Conservation (phyloP, 768 basidiomycete genomes). For the Collybia mongolica region DNA sequence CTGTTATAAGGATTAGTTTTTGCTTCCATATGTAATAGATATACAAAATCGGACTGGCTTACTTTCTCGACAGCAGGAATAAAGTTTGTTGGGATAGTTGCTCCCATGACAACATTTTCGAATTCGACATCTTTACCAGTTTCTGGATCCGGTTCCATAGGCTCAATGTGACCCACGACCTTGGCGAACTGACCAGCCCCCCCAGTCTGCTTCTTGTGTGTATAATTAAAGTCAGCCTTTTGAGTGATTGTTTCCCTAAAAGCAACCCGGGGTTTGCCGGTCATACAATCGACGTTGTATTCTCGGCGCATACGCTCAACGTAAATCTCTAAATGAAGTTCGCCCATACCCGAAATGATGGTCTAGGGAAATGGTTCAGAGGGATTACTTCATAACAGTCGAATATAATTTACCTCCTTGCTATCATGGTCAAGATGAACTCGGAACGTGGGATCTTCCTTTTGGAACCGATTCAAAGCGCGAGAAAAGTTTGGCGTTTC, state of each 20-base stretch:
- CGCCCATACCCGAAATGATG: conserved; percentile 99
- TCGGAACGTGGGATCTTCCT: conserved; percentile 98
- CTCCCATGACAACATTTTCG: conserved; percentile 87
- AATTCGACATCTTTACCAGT: conserved; percentile 84
- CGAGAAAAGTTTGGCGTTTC: conserved; percentile 97
- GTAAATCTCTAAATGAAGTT: conserved; percentile 97
- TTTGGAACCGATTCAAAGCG: conserved; percentile 95
- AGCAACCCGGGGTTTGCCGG: conserved; percentile 94
- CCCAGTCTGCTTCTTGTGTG: conserved; percentile 98
- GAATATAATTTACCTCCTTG: conserved; percentile 66
- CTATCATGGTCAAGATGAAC: conserved; percentile 94
- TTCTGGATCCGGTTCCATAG: conserved; percentile 71
- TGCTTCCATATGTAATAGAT: neutral
- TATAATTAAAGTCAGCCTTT: conserved; percentile 80
- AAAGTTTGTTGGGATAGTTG: conserved; percentile 85
- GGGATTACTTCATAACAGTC: neutral
- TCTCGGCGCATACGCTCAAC: conserved; percentile 99
- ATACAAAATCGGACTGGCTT: conserved; percentile 8
- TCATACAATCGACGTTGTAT: conserved; percentile 90
- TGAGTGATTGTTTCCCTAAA: conserved; percentile 94
- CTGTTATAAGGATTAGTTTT: conserved; percentile 32
- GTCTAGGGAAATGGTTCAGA: conserved; percentile 49
- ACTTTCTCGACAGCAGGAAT: conserved; percentile 97
- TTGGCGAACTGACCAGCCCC: conserved; percentile 97
- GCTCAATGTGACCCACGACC: conserved; percentile 88